A percentile compares a stretch with the other conserved stretches of the same genome.
phyloP scores from a whole-genome alignment of 257 asterid species.

The Solanum sparsipilum region DNA sequence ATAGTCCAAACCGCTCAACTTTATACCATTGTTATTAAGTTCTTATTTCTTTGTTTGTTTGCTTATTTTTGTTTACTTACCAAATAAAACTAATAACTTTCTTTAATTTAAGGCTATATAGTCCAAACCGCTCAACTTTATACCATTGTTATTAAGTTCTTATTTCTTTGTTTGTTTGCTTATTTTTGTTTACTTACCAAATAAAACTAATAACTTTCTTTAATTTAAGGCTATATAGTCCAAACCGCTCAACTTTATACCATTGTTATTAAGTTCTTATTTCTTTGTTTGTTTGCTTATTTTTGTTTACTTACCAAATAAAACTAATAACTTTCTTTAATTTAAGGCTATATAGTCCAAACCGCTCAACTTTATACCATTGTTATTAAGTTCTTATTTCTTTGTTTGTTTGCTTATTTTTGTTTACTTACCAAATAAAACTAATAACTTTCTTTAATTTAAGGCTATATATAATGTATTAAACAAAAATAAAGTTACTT shows the following conservation, averaged over 20 bases:
- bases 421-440: neutral
- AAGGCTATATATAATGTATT: neutral
- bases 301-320: neutral
- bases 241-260: neutral
- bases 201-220: no score
- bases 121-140: neutral
- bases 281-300: neutral
- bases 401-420: neutral
- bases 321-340: neutral
- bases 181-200: no score
- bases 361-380: neutral
- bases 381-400: neutral
- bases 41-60: no score
- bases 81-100: no score
- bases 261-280: neutral
- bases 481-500: neutral
- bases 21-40: neutral
- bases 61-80: no score
- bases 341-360: neutral
- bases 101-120: no score
- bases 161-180: no score
- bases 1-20: neutral
- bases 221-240: no score
- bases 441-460: rapidly evolving
- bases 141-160: no score